phyloP scores from a whole-genome alignment of 2,329 filamentous ascomycete genomes.

The Talaromyces albobiverticillius region DNA sequence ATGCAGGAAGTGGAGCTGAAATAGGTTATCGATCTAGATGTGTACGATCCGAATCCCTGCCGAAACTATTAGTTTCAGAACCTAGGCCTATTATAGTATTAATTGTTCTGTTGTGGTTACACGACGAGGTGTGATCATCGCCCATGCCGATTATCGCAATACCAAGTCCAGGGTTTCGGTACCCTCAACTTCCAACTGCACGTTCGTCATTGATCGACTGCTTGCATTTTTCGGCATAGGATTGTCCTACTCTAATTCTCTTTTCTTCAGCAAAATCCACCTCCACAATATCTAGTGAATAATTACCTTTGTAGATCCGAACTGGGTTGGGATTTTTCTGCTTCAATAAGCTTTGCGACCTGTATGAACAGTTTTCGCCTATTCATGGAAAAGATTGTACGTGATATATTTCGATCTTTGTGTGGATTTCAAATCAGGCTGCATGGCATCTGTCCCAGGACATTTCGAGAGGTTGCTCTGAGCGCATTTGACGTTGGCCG shows the following conservation, averaged over 20 bases:
- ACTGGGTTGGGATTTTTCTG: too few species aligned
- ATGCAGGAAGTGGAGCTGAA: background rate
- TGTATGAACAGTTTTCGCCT: too few species aligned
- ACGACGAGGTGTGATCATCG: too few species aligned
- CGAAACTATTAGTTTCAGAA: background rate
- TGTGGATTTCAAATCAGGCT: background rate
- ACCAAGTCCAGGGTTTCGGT: background rate
- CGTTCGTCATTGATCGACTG: background rate
- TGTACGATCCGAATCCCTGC: background rate
- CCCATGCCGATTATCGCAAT: background rate
- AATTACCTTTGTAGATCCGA: too few species aligned
- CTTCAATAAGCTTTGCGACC: too few species aligned
- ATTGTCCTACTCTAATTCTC: background rate
- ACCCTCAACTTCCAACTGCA: background rate
- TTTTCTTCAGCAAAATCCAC: background rate
- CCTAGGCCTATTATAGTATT: too few species aligned
- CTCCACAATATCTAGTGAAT: too few species aligned
- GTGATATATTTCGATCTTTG: background rate
- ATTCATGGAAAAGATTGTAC: too few species aligned
- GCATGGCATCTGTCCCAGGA: background rate
- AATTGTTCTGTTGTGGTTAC: too few species aligned
- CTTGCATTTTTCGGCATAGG: background rate
- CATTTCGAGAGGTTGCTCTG: background rate
- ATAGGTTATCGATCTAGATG: background rate
- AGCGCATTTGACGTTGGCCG: background rate